phyloP scores from a whole-genome alignment of 139 green algal species.

The Pleodorina starrii region DNA sequence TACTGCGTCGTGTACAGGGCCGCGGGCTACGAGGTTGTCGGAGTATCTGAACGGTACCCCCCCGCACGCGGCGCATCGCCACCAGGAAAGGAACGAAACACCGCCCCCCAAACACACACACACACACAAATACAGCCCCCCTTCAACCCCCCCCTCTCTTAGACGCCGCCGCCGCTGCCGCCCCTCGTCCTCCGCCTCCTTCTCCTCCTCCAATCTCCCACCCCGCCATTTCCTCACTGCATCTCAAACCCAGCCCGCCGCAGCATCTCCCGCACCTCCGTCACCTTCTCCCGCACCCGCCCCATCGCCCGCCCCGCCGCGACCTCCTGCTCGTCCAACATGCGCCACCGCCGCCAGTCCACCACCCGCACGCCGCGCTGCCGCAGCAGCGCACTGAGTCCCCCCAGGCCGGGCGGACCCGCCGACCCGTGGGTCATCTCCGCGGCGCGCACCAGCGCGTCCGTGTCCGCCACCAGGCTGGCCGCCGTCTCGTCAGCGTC shows the following conservation, averaged over 20 bases:
- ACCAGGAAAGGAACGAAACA: no score
- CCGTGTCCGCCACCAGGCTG: conserved; percentile 69
- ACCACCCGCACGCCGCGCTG: conserved; percentile 60
- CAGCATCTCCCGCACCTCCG: conserved; percentile 75
- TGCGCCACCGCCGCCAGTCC: conserved; percentile 73
- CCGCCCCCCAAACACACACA: no score
- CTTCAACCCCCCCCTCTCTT: no score
- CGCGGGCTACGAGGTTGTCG: no score
- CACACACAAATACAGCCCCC: no score
- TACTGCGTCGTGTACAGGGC: no score
- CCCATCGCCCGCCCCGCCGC: conserved; percentile 59
- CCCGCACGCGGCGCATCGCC: no score
- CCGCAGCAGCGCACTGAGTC: conserved; percentile 65
- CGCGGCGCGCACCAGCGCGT: not conserved
- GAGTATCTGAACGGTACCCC: no score
- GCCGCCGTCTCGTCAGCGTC: conserved; percentile 85
- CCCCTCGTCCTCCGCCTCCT: not conserved
- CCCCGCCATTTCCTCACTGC: not conserved
- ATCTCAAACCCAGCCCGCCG: not conserved
- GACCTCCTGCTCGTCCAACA: conserved; percentile 74
- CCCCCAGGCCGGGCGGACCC: conserved; percentile 34
- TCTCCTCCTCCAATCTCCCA: not conserved
- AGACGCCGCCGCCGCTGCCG: no score
- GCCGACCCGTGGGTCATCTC: not conserved
- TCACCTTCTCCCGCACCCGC: conserved; percentile 81